Base-by-base conservation (phyloP, 148 eudicot species). In the Chenopodium berlandieri region DNA sequence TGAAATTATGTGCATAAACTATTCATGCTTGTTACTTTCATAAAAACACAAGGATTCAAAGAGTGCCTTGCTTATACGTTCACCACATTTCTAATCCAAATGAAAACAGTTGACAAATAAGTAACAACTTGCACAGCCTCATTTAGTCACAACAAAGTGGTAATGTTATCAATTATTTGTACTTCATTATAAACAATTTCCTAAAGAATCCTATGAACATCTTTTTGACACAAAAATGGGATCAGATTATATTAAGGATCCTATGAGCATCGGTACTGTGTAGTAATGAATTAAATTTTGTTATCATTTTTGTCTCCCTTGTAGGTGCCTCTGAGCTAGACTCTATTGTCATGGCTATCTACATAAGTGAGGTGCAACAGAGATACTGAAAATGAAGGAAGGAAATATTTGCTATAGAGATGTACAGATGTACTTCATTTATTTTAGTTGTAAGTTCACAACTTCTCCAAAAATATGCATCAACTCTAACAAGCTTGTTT, bases 141-240 rank as follows among this genome's bases (percentile, higher is more conserved):
- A 32, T 69, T 31, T 32, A 8, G 73, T 11, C 40, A 25, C 40
- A 19, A 71, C 4, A 20, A 16, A 37, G 50, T 34, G 23, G 25
- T 20, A 71, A 50, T 40, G 50, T 37, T 72, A 20, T 9, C 54
- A 19, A 44, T 44, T 40, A 72, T n/a, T 22, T 40, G 12, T 46
- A 40, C 75, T 72, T 48, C 46, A 40, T 17, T 72, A n/a, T 0
- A 2, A 7, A 20, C 27, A 22, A 71, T 7, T 71, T 19, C 48
- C 48, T 71, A 71, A 71, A 71, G 74, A 72, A 72, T 72, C 75
- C 30, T 72, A 72, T 40, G 52, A 72, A n/a, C 75, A 72, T 19
- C 5, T 40, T 40, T 40, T 40, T 40, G 44, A 40, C 44, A 40
- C 44, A 40, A 40, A 40, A 40, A 40, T 0, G 1, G 8, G 44